phyloP scores from a whole-genome alignment of 257 asterid species.

The Verbena officinalis region DNA sequence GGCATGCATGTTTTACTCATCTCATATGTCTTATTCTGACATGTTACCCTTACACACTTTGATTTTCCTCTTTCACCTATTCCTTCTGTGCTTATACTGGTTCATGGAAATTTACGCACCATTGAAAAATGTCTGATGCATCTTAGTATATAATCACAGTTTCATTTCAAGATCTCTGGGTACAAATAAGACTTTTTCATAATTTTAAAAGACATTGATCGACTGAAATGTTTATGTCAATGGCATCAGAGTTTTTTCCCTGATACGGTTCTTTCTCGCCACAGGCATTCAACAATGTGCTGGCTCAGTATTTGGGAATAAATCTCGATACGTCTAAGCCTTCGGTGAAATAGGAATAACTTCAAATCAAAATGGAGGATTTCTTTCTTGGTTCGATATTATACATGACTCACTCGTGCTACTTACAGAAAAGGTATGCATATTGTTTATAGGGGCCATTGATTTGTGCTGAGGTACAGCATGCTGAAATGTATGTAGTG shows the following conservation, averaged over 20 bases:
- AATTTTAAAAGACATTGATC: constrained; percentile 15
- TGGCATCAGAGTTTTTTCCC: constrained; percentile 4
- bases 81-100: constrained; percentile 28
- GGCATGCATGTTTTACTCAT: constrained; percentile 19
- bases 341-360: constrained; percentile 40
- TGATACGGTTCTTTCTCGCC: constrained; percentile 30
- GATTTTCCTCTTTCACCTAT: constrained; percentile 4
- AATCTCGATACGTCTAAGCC: constrained; percentile 49
- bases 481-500: not conserved
- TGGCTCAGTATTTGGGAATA: constrained; percentile 68
- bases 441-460: constrained; percentile 5
- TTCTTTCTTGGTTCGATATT: constrained; percentile 35
- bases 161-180: constrained; percentile 9
- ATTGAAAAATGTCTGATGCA: constrained; percentile 18
- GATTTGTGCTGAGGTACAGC: constrained; percentile 11
- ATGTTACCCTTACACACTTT: constrained; percentile 27
- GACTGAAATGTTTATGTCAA: constrained; percentile 23
- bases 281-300: constrained; percentile 76
- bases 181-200: constrained; percentile 16
- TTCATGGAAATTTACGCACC: constrained; percentile 13
- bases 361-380: constrained; percentile 25
- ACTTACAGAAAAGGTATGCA: constrained; percentile 26
- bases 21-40: constrained; percentile 31
- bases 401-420: constrained; percentile 32
- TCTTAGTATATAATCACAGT: constrained; percentile 11